Conservation (phyloP, 202 grass and related monocot genomes). For the Zoysia matrella region DNA sequence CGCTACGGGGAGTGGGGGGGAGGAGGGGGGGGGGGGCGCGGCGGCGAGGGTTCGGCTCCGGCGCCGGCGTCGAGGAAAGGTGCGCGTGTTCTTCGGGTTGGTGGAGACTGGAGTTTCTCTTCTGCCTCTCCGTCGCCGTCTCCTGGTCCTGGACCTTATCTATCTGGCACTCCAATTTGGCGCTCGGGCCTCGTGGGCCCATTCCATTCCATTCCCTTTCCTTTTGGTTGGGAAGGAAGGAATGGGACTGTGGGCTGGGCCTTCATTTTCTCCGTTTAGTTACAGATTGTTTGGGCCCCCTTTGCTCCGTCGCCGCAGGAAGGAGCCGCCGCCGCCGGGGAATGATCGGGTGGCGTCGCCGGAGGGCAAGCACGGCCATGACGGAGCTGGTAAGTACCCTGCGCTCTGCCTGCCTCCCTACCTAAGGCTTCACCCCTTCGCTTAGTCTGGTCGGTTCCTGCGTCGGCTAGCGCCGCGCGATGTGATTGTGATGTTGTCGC, state of each 20-base stretch:
- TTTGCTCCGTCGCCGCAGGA: background rate
- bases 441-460: background rate
- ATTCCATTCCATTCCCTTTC: background rate
- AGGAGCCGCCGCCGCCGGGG: background rate
- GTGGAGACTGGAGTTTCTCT: conserved; percentile 30
- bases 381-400: conserved; percentile 32
- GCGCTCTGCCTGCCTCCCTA: no score
- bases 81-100: conserved; percentile 42
- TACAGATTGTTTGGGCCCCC: background rate
- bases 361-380: conserved; percentile 33
- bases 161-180: conserved; percentile 1
- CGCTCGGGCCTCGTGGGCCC: background rate
- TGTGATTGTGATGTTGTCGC: background rate
- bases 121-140: background rate
- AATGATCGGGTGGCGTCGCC: conserved; percentile 33
- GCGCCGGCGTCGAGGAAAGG: conserved; percentile 15
- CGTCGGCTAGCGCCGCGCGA: background rate
- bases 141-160: background rate
- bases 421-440: no score
- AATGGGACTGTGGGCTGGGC: background rate
- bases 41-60: background rate
- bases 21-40: no score
- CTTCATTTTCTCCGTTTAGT: background rate
- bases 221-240: background rate
- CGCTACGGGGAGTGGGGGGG: background rate